phyloP scores from a whole-genome alignment of 768 basidiomycete species.

The Tubosaeta sp. region DNA sequence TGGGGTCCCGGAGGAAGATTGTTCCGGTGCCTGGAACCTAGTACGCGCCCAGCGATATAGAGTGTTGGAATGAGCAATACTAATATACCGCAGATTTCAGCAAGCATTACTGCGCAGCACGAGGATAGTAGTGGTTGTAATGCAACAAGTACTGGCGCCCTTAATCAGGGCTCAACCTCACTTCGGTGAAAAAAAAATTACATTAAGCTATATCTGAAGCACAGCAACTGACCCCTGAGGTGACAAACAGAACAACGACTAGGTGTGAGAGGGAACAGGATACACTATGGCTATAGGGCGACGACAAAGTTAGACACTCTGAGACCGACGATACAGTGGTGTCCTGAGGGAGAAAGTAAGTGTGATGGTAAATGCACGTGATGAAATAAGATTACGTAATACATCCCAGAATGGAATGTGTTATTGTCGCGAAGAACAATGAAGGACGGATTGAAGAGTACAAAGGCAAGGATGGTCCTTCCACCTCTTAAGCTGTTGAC shows the following conservation, averaged over 20 bases:
- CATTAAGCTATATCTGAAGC: no score
- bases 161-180: no score
- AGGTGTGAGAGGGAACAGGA: no score
- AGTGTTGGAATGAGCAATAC: slow-evolving; percentile 10
- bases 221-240: no score
- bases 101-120: not conserved
- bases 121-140: not conserved
- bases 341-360: no score
- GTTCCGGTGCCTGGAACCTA: not conserved
- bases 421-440: slow-evolving; percentile 33
- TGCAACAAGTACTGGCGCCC: no score
- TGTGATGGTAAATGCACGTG: slow-evolving; percentile 12
- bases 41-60: slow-evolving; percentile 10
- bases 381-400: not conserved
- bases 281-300: no score
- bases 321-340: no score
- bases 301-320: no score
- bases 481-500: not conserved
- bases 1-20: slow-evolving; percentile 47
- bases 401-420: slow-evolving; percentile 15
- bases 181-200: no score
- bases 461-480: slow-evolving; percentile 21
- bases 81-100: not conserved
- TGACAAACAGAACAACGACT: no score
- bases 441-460: slow-evolving; percentile 16